A percentile compares a stretch with the other conserved stretches of the same genome.
Conservation (phyloP, 768 basidiomycete species). For the Trametes sanguinea region DNA sequence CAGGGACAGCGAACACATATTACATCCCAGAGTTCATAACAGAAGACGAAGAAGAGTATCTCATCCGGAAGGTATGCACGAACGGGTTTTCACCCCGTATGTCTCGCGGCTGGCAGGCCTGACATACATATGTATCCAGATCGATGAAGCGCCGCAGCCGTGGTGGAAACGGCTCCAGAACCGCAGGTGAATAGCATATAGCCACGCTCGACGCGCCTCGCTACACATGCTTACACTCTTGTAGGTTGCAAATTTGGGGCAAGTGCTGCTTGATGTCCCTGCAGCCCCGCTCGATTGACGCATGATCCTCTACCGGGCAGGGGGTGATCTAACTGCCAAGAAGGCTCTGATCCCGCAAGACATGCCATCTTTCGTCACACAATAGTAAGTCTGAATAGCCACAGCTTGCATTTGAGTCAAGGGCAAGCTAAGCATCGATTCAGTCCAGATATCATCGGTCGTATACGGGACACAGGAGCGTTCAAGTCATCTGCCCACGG, state of each 20-base stretch:
- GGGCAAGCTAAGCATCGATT: slow-evolving; percentile 8
- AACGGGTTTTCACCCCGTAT: no score
- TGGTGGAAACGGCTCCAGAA: slow-evolving; percentile 80
- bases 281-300: no score
- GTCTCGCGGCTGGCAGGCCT: neutral
- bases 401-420: neutral
- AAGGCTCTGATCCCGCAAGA: slow-evolving; percentile 67
- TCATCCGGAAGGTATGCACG: slow-evolving; percentile 66
- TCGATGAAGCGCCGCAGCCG: slow-evolving; percentile 72
- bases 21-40: slow-evolving; percentile 82
- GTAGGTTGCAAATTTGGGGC: slow-evolving; percentile 78
- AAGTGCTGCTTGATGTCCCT: slow-evolving; percentile 17
- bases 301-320: slow-evolving; percentile 34
- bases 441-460: slow-evolving; percentile 77
- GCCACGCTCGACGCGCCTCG: neutral
- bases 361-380: slow-evolving; percentile 65
- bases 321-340: slow-evolving; percentile 73
- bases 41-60: slow-evolving; percentile 71
- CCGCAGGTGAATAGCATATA: slow-evolving; percentile 54
- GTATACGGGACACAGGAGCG: slow-evolving; percentile 63
- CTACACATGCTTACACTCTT: neutral
- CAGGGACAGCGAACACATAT: slow-evolving; percentile 42
- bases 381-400: neutral
- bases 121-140: slow-evolving; percentile 44
- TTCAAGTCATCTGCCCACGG: slow-evolving; percentile 66